Percentiles rank a stretch among this genome's conserved stretches.
Evolutionary conservation across 345 rosid species (phyloP).

Genomic region (Isatis tinctoria): DNA sequence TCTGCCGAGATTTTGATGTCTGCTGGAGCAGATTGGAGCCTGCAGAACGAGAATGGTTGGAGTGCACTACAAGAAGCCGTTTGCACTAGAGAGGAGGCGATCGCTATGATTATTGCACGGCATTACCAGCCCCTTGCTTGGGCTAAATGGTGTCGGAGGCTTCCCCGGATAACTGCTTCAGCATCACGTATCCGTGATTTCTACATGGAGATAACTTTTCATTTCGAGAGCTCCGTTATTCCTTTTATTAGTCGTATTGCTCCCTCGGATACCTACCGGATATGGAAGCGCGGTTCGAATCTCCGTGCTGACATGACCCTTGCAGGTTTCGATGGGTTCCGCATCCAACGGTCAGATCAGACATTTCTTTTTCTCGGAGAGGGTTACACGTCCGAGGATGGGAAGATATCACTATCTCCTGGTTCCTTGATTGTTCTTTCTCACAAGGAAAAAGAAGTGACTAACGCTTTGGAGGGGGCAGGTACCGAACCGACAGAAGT

Average conservation of each 20-base stretch:
- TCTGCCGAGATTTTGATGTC: slow-evolving; percentile 90
- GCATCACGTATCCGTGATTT: slow-evolving; percentile 85
- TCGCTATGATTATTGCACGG: slow-evolving; percentile 83
- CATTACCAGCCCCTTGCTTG: slow-evolving; percentile 98
- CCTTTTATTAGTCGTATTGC: slow-evolving; percentile 97
- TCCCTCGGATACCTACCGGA: slow-evolving; percentile 96
- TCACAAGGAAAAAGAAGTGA: slow-evolving; percentile 92
- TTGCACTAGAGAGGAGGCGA: slow-evolving; percentile 87
- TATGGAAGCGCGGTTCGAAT: slow-evolving; percentile 98
- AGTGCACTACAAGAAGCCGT: slow-evolving; percentile 98
- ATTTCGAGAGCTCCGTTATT: slow-evolving; percentile 96
- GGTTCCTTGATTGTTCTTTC: slow-evolving; percentile 91
- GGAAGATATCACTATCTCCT: slow-evolving; percentile 53
- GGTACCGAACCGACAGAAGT: slow-evolving; percentile 91
- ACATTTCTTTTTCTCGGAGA: slow-evolving; percentile 92
- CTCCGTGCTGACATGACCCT: slow-evolving; percentile 98
- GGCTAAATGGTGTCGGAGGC: slow-evolving; percentile 99
- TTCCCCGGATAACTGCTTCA: slow-evolving; percentile 82
- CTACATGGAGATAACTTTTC: slow-evolving; percentile 97
- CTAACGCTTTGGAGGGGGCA: slow-evolving; percentile 96
- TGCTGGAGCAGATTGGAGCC: slow-evolving; percentile 97
- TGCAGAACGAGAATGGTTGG: slow-evolving; percentile 99
- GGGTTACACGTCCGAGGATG: slow-evolving; percentile 74
- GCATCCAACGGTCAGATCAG: slow-evolving; percentile 91
- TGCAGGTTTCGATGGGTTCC: slow-evolving; percentile 96